Base-by-base conservation (phyloP, 495 filamentous ascomycete genomes). In the Barbatosphaeria neglecta region DNA sequence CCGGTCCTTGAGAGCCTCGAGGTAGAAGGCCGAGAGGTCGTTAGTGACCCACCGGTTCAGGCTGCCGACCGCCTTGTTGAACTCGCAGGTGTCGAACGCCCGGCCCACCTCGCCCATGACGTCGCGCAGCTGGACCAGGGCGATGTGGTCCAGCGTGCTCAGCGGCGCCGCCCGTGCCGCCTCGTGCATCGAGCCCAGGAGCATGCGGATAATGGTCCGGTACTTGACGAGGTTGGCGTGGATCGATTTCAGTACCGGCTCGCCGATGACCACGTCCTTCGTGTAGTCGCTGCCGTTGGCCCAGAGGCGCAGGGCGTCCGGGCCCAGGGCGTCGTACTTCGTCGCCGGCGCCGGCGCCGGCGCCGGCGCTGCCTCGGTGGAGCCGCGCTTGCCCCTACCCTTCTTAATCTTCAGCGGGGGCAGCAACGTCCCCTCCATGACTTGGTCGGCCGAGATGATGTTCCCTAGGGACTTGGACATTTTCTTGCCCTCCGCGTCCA, bases 401-500 rank as follows among this genome's bases (percentile, higher is more conserved):
- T 60, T 66, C 64, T 60, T 75, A 59, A 9, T 55, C 37, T 60
- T 77, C 19, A 70, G 44, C 4, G 66, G 64, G 1, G 67, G 69
- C 8, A 74, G 39, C 3, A 93, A 69, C 8, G 81, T 65, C 27
- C 88, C 90, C 35, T 84, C 76, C 66, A 94, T 90, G 53, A 98
- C 88, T 49, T 93, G 67, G 40, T 80, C 73, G 0, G 92, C 89
- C 0, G 77, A 72, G 45, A 96, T 78, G 38, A 83, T 75, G 57
- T 99, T 97, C n/a, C 93, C 92, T 15, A 95, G 68, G 2, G 87
- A 95, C 62, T 99, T 99, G 61, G 88, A 95, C 92, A 99, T 99
- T 60, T 99, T 99, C 50, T 83, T 86, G 19, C 90, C 90, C 10
- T 83, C 65, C 48, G 85, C 75, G 51, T 97, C 90, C 1, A 99